Base-by-base conservation (phyloP, 2,329 filamentous ascomycete species). In the Colletotrichum sp. region DNA sequence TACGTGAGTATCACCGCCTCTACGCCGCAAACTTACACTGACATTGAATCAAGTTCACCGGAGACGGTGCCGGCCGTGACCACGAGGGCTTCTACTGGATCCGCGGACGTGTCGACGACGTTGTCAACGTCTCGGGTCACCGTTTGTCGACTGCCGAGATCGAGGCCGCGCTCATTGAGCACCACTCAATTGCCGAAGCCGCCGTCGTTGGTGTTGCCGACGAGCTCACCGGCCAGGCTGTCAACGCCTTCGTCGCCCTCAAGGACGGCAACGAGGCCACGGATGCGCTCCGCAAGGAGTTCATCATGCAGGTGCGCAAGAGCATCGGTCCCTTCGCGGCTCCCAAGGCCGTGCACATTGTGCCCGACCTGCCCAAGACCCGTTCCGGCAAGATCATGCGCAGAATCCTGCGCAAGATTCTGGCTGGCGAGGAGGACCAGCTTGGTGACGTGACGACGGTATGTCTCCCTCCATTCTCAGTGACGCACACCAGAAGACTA, bases 81-180 rank as follows among this genome's bases (percentile, higher is more conserved):
- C 95, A 98, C 86, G 97, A 99, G 82, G 97, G 97, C 73, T 99
- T 98, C 90, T 99, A 99, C 92, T 99, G 97, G 97, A 99, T 99
- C 84, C 95, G 97, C 78, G 97, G 97, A 79, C 96, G 97, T 85
- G 97, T 99, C 69, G 97, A 99, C 83, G 97, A 99, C 82, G 97
- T 99, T 59, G 96, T 99, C 85, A 99, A 99, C 86, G 97, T 99
- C 77, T 97, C 95, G 80, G 97, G 97, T 32, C 97, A 99, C 86
- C 94, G 97, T 84, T 90, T 99, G 78, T 99, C 96, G 18, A 99
- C 97, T 12, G 96, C 97, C 44, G 97, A 99, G 86, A 99, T 99
- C 79, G 97, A 99, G 87, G 97, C 97, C 32, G 97, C 97, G 22
- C 92, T 99, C 65, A 93, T 99, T 79, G 96, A 99, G 89, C 96